Evolutionary conservation across 1,284 basidiomycete species (phyloP).

Genomic region (Austropuccinia psidii): DNA sequence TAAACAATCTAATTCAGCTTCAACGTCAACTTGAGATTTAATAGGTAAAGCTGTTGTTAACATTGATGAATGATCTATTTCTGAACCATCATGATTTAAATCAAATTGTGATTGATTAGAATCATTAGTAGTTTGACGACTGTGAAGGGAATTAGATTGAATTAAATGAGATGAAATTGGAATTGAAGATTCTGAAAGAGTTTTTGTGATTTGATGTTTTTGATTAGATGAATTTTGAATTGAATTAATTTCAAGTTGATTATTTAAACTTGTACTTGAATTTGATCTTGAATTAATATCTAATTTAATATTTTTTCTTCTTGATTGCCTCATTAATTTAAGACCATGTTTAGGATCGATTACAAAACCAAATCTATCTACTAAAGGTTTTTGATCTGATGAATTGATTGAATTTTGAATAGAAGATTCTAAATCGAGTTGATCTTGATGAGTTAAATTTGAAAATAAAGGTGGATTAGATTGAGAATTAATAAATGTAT

Average conservation of each 20-base stretch:
- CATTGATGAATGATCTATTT: conserved; percentile 21
- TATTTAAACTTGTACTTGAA: not conserved
- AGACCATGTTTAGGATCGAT: conserved; percentile 32
- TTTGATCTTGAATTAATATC: not conserved
- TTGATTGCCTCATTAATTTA: conserved; percentile 21
- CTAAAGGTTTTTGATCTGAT: conserved; percentile 10
- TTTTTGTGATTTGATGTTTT: too few species aligned
- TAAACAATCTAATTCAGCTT: conserved; percentile 30
- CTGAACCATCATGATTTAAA: not conserved
- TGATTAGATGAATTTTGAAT: not conserved
- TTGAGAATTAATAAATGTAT: conserved; percentile 14
- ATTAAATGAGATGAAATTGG: not conserved
- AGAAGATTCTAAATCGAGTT: not conserved
- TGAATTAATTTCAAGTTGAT: not conserved
- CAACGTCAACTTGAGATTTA: conserved; percentile 30
- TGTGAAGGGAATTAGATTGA: not conserved
- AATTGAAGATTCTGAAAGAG: not conserved
- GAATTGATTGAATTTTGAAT: not conserved
- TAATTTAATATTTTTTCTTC: not conserved
- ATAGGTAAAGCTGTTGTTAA: conserved; percentile 33
- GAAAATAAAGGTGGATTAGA: conserved; percentile 29
- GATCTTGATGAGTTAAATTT: not conserved
- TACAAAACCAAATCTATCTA: conserved; percentile 33
- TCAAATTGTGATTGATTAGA: not conserved
- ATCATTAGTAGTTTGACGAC: conserved; percentile 3